Evolutionary conservation across 192 early-diverging fungal species (phyloP).

Genomic region (Gaertneriomyces sp.): DNA sequence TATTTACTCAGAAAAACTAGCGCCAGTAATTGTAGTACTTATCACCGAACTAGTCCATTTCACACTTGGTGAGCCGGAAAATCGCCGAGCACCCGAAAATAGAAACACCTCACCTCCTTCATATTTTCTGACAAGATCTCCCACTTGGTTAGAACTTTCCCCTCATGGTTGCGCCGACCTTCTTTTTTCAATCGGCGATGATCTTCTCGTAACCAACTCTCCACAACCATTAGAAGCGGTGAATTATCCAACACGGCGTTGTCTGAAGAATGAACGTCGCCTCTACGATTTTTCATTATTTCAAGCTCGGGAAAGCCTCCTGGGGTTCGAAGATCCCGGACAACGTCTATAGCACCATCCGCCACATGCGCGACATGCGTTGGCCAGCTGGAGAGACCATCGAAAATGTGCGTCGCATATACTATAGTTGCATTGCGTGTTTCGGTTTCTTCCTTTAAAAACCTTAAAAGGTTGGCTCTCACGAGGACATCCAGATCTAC

Average conservation of each 20-base stretch:
- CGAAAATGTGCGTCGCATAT: slow-evolving; percentile 83
- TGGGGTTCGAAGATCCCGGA: slow-evolving; percentile 37
- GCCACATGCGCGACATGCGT: slow-evolving; percentile 69
- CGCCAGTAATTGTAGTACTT: slow-evolving; percentile 53
- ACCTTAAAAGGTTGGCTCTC: slow-evolving; percentile 61
- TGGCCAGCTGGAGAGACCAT: slow-evolving; percentile 70
- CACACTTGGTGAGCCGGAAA: background rate
- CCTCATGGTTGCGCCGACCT: slow-evolving; percentile 26
- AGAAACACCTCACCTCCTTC: slow-evolving; percentile 31
- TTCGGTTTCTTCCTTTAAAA: slow-evolving; percentile 64
- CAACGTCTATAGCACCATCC: slow-evolving; percentile 48
- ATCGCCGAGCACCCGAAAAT: slow-evolving; percentile 1
- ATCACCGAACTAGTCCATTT: slow-evolving; percentile 37
- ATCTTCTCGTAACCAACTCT: slow-evolving; percentile 67
- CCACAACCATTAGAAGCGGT: slow-evolving; percentile 53
- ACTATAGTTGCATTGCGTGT: slow-evolving; percentile 60
- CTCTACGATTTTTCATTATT: slow-evolving; percentile 14
- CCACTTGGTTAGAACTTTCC: slow-evolving; percentile 43
- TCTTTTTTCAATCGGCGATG: slow-evolving; percentile 30
- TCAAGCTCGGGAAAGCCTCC: slow-evolving; percentile 56
- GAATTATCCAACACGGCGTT: slow-evolving; percentile 44
- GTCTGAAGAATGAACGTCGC: background rate
- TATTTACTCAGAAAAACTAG: too few relatives aligned
- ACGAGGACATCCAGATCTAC: slow-evolving; percentile 78
- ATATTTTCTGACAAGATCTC: slow-evolving; percentile 52